These are phyloP conservation scores for Sporothrix variecibatus DNA, from an alignment of 2,329 filamentous ascomycete genomes.

Conservation along the genomic window DNA sequence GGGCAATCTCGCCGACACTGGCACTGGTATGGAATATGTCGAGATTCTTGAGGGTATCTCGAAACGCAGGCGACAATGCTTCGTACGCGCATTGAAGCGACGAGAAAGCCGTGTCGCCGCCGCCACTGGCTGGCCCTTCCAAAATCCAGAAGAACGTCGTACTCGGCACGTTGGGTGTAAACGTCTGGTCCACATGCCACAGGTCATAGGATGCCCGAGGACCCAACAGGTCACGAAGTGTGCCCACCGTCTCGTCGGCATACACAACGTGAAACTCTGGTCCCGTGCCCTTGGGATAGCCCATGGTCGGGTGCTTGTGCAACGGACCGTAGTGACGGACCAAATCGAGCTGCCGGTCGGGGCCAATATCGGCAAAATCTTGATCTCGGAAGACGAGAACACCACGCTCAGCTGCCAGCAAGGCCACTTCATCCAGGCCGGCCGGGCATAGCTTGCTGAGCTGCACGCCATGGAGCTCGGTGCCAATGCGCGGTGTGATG, in stretches of 20 bases:
- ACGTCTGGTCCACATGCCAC: conserved; percentile 89
- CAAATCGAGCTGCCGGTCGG: conserved; percentile 63
- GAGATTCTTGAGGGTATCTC: conserved; percentile 72
- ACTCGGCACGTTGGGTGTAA: conserved; percentile 84
- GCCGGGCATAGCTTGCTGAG: conserved; percentile 61
- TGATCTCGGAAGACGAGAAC: conserved; percentile 71
- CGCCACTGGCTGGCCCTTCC: conserved; percentile 75
- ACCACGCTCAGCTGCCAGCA: conserved; percentile 69
- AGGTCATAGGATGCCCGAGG: conserved; percentile 77
- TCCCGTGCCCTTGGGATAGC: conserved; percentile 63
- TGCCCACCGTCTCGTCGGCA: conserved; percentile 62
- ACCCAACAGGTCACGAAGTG: conserved; percentile 48
- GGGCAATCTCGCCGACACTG: conserved; percentile 24
- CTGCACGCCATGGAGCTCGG: conserved; percentile 67
- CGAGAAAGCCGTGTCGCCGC: conserved; percentile 76
- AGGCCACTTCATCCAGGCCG: conserved; percentile 69
- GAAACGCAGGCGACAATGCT: conserved; percentile 76
- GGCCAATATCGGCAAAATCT: conserved; percentile 64
- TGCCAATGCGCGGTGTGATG: conserved; percentile 67
- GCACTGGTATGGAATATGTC: conserved; percentile 63
- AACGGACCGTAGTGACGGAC: conserved; percentile 62
- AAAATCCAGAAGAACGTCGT: conserved; percentile 88
- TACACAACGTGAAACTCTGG: conserved; percentile 73
- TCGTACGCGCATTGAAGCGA: conserved; percentile 80
- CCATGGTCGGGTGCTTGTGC: conserved; percentile 67